These are phyloP conservation scores for Nicotiana attenuata DNA, from an alignment of 257 asterid species.

Conservation along the genomic window DNA sequence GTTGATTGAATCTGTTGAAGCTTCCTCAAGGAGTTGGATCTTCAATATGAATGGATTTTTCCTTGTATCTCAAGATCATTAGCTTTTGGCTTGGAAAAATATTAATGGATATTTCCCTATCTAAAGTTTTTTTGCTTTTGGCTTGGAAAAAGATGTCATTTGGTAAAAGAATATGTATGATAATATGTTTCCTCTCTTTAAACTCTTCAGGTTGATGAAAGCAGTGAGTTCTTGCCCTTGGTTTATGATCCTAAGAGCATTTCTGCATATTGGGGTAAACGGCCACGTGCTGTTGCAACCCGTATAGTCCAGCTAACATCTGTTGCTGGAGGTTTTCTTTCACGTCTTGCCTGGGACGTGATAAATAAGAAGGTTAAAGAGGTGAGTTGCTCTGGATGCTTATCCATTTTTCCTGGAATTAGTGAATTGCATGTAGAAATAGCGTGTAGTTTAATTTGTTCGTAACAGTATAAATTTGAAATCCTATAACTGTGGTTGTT, in stretches of 20 bases:
- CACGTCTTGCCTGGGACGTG: conserved; percentile 73
- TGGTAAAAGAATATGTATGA: neutral
- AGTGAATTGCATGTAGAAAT: neutral
- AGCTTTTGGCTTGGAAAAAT: neutral
- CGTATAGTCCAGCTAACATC: conserved; percentile 84
- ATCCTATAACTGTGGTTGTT: neutral
- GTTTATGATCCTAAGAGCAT: conserved; percentile 86
- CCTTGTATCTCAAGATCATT: neutral
- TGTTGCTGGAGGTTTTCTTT: conserved; percentile 98
- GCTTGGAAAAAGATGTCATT: neutral
- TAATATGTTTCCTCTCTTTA: neutral
- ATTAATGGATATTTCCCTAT: neutral
- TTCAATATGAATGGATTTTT: neutral
- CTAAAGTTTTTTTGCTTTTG: neutral
- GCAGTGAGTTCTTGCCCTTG: conserved; percentile 89
- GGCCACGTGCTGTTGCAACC: conserved; percentile 95
- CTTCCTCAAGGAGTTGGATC: neutral
- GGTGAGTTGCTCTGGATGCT: conserved; percentile 30
- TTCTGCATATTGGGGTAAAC: conserved; percentile 92
- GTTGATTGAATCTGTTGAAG: neutral
- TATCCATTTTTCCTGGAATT: neutral
- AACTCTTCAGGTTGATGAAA: conserved; percentile 75
- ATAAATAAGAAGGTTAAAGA: conserved; percentile 82
- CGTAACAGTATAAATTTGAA: neutral
- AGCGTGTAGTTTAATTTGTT: neutral